These are phyloP conservation scores for Camillea tinctor DNA, from an alignment of 2,329 filamentous ascomycete genomes.

Conservation along the genomic window DNA sequence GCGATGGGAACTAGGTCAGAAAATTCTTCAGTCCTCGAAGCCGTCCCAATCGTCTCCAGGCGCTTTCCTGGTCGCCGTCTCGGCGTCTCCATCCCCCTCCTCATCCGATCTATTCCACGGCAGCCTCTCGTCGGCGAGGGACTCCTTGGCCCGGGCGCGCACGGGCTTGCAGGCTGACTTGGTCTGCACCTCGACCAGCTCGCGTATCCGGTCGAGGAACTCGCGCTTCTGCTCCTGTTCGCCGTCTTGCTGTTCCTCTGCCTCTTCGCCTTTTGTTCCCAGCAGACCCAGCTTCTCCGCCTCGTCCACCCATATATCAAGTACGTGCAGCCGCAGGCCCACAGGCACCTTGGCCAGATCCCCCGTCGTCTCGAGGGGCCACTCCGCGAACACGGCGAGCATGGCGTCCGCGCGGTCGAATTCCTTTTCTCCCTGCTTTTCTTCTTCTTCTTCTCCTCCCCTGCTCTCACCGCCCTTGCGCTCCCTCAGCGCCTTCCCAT, in stretches of 20 bases:
- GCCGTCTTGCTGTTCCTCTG: conserved; percentile 37
- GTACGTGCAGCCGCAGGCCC: conserved; percentile 79
- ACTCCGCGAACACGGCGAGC: conserved; percentile 45
- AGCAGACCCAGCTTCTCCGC: conserved; percentile 67
- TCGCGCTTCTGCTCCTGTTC: conserved; percentile 42
- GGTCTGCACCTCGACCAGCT: conserved; percentile 55
- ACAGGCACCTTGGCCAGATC: conserved; percentile 65
- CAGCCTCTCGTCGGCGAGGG: conserved; percentile 71
- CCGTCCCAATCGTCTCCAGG: conserved; percentile 63
- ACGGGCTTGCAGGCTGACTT: conserved; percentile 68
- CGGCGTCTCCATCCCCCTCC: conserved; percentile 34
- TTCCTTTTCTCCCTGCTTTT: conserved; percentile 15
- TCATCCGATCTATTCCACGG: conserved; percentile 54
- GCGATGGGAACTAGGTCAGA: no score
- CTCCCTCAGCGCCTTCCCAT: background rate
- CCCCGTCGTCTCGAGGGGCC: conserved; percentile 41
- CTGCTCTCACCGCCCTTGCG: conserved; percentile 7
- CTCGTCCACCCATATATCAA: conserved; percentile 93
- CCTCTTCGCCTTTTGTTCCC: conserved; percentile 35
- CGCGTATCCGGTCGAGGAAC: conserved; percentile 54
- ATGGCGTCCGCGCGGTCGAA: conserved; percentile 28
- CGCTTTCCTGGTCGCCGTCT: conserved; percentile 30
- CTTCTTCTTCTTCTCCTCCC: conserved; percentile 12
- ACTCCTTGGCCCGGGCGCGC: conserved; percentile 66
- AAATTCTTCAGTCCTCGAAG: conserved; percentile 57